Evolutionary conservation across 1,139 yeast species (phyloP), one percentile per base, ranked within the genome.

Genomic region (Candida tetrigidarum): DNA sequence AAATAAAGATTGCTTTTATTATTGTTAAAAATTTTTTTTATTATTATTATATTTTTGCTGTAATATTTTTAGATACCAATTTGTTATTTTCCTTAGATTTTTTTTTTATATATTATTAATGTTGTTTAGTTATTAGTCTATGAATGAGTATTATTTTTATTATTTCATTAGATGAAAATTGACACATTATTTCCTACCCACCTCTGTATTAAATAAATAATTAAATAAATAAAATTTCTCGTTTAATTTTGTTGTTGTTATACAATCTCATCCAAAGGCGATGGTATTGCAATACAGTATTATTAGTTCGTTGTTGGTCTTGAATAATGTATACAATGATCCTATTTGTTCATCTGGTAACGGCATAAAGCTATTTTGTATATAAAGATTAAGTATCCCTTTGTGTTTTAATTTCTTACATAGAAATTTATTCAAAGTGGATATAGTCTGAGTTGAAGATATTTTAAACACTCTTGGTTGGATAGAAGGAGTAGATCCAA

Each of bases 311-410:
- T 71, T 70, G 44, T 74, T 75, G 1, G 74, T 71, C 30, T 67
- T 69, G 57, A 80, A 82, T 39, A 63, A 53, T 16, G 58, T 59
- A 53, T 58, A 78, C 44, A 82, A 60, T 44, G 77, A 76, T 0
- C 81, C 81, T 9, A 82, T 54, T 22, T 60, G 67, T 51, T 82
- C 86, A 51, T 81, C 85, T 0, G 83, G 84, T 33, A 73, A 74
- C 1, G 88, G 87, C 50, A 76, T 78, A 51, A 83, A 81, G 12
- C 85, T 79, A 57, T 77, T 83, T 51, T 80, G 84, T 8, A 83
- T 66, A 53, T 83, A 83, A 28, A 74, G 44, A 47, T 69, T 61
- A 9, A 60, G 47, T 11, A 52, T 56, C 5, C 62, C 58, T 33
- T 54, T 57, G 9, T 66, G 50, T 34, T 65, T 66, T 18, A 81